phyloP scores from a whole-genome alignment of 1,284 basidiomycete species.

The Cutaneotrichosporon sp. region DNA sequence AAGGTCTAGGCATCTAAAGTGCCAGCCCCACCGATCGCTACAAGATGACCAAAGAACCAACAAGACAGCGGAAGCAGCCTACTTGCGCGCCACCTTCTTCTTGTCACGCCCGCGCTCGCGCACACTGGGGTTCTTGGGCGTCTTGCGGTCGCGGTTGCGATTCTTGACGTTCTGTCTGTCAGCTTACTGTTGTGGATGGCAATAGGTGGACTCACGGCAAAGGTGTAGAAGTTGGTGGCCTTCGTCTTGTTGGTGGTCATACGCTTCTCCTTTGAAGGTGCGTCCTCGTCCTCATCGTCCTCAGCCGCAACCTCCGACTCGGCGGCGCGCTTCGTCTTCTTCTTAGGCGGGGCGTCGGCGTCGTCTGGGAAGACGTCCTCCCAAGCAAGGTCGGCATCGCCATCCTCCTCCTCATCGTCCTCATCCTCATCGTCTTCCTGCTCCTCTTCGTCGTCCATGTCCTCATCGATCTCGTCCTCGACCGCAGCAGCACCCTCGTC shows the following conservation, averaged over 20 bases:
- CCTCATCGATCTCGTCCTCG: conserved; percentile 57
- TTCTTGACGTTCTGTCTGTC: conserved; percentile 72
- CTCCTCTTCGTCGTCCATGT: conserved; percentile 58
- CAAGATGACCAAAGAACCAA: not conserved
- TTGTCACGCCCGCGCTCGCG: conserved; percentile 24
- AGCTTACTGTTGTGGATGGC: not conserved
- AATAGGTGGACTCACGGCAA: conserved; percentile 46
- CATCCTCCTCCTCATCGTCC: conserved; percentile 29
- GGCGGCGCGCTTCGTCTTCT: conserved; percentile 29
- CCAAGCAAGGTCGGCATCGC: conserved; percentile 73
- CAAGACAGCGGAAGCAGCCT: conserved; percentile 6
- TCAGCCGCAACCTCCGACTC: conserved; percentile 28
- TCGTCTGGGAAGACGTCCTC: conserved; percentile 66
- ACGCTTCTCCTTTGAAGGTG: conserved; percentile 62
- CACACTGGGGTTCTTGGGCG: conserved; percentile 37
- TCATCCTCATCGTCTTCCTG: conserved; percentile 46
- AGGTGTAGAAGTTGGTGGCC: conserved; percentile 85
- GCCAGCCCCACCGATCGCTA: not conserved
- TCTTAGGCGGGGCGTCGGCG: conserved; percentile 43
- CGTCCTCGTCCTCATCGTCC: conserved; percentile 30
- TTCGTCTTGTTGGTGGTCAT: conserved; percentile 94
- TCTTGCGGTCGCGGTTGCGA: conserved; percentile 60
- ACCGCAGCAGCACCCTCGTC: conserved; percentile 42
- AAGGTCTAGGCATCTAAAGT: conserved; percentile 14
- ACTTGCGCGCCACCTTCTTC: conserved; percentile 15